These are phyloP conservation scores for Penicillium coprophilum DNA, from an alignment of 495 filamentous ascomycete genomes.

Conservation along the genomic window DNA sequence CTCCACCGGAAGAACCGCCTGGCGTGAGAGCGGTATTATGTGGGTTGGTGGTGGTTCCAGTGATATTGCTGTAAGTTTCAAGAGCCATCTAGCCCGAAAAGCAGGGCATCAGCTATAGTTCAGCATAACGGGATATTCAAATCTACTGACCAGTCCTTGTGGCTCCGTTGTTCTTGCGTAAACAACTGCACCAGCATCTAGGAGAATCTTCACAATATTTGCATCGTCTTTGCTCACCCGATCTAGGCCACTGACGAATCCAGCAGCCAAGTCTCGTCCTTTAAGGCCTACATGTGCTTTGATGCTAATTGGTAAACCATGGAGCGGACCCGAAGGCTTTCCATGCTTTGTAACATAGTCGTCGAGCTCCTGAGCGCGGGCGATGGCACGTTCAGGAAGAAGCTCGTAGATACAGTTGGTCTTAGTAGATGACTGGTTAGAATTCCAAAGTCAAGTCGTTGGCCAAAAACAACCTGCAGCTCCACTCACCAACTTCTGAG, in stretches of 20 bases:
- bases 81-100: constrained; percentile 5
- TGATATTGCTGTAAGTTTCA: constrained; percentile 41
- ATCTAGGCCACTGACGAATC: constrained; percentile 41
- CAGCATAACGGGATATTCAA: not conserved
- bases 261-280: constrained; percentile 24
- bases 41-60: constrained; percentile 38
- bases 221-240: constrained; percentile 4
- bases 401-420: constrained; percentile 56
- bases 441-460: not conserved
- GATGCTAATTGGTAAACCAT: constrained; percentile 32
- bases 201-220: not conserved
- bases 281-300: constrained; percentile 21
- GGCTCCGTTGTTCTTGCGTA: constrained; percentile 45
- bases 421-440: not conserved
- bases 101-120: not conserved
- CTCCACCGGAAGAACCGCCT: constrained; percentile 42
- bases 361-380: constrained; percentile 38
- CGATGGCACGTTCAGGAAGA: constrained; percentile 53
- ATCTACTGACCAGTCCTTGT: constrained; percentile 26
- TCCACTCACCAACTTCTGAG: constrained; percentile 37
- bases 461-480: not conserved
- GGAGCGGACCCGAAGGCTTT: constrained; percentile 12
- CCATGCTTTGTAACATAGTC: constrained; percentile 19
- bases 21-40: constrained; percentile 32
- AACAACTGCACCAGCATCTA: constrained; percentile 20